These are phyloP conservation scores for Termitomyces sp. DNA, from an alignment of 768 basidiomycete species.

Conservation along the genomic window DNA sequence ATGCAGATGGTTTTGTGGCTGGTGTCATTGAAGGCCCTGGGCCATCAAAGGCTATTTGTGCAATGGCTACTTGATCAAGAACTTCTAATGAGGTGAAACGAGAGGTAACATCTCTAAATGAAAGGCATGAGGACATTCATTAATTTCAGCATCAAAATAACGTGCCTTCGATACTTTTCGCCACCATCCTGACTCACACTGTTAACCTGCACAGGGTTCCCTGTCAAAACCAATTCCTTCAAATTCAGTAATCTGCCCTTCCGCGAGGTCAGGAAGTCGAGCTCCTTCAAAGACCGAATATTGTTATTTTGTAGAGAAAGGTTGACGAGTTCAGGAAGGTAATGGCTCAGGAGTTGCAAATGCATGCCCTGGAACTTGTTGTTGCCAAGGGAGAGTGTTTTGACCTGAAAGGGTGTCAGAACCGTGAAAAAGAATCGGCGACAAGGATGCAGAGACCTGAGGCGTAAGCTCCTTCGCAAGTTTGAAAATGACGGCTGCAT, in stretches of 20 bases:
- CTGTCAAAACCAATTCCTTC: slow-evolving; percentile 67
- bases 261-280: slow-evolving; percentile 56
- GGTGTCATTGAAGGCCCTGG: slow-evolving; percentile 45
- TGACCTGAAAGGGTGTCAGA: slow-evolving; percentile 37
- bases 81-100: slow-evolving; percentile 80
- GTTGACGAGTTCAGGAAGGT: slow-evolving; percentile 74
- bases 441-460: slow-evolving; percentile 34
- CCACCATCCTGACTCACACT: slow-evolving; percentile 51
- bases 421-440: not conserved
- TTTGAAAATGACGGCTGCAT: slow-evolving; percentile 86
- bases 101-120: slow-evolving; percentile 65
- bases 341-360: slow-evolving; percentile 58
- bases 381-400: slow-evolving; percentile 82
- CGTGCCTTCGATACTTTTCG: slow-evolving; percentile 66
- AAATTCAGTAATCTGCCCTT: slow-evolving; percentile 57
- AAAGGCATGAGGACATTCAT: not conserved
- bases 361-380: slow-evolving; percentile 56
- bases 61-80: slow-evolving; percentile 77
- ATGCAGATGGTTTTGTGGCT: slow-evolving; percentile 44
- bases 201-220: slow-evolving; percentile 67
- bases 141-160: not conserved
- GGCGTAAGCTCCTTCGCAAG: slow-evolving; percentile 76
- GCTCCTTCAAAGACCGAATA: slow-evolving; percentile 62
- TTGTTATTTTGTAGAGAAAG: slow-evolving; percentile 78
- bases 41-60: slow-evolving; percentile 75